Conservation (phyloP, 2,329 filamentous ascomycete genomes). For the Rhynchosporium secalis region DNA sequence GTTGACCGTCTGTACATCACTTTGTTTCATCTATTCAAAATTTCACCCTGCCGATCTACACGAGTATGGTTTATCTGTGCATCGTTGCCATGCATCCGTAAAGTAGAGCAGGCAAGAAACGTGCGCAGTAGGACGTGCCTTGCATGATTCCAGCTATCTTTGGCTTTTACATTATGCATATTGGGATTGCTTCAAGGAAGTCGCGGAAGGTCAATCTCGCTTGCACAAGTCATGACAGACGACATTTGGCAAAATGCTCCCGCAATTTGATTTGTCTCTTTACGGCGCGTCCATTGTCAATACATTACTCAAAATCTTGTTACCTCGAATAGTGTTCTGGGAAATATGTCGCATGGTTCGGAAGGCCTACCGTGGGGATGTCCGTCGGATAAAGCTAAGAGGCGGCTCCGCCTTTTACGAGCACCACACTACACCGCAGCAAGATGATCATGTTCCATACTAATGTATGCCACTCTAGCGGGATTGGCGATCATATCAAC, state of each 20-base stretch:
- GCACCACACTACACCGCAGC: neutral
- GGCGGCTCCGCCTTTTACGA: conserved; percentile 5
- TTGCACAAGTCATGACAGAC: neutral
- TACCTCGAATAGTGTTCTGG: conserved; percentile 3
- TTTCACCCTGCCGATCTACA: neutral
- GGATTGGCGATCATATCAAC: conserved; percentile 3
- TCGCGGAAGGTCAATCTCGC: neutral
- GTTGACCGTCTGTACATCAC: conserved; percentile 10
- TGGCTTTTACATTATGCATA: neutral
- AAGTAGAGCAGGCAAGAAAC: neutral
- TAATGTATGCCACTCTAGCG: conserved; percentile 5
- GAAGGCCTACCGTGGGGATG: conserved; percentile 21
- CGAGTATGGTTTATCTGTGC: conserved; percentile 4
- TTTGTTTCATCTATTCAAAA: conserved; percentile 14
- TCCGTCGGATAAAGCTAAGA: conserved; percentile 24
- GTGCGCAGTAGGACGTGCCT: conserved; percentile 10
- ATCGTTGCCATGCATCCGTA: neutral
- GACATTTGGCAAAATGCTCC: neutral
- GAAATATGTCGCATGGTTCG: conserved; percentile 2
- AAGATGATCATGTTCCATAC: neutral
- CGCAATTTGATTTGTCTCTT: neutral
- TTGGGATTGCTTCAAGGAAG: neutral
- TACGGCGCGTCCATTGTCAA: neutral
- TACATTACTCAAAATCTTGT: neutral
- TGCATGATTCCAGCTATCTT: conserved; percentile 1